Conservation (phyloP, 2,329 filamentous ascomycete genomes). For the Apiospora koreana region DNA sequence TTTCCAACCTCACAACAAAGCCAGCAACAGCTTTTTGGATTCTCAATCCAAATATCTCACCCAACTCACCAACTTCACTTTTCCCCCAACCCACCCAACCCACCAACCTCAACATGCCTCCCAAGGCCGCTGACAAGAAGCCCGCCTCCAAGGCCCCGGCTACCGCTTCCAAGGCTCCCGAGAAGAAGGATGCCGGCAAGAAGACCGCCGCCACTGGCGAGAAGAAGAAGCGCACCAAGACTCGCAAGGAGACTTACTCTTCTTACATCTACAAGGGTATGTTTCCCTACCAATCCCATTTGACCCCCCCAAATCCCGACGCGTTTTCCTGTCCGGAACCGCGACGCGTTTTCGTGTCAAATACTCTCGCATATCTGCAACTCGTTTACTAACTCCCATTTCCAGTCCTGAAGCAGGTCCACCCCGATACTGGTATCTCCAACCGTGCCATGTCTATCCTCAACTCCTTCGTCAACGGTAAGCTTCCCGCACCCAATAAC, state of each 20-base stretch:
- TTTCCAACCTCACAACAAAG: slow-evolving; percentile 19
- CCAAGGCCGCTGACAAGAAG: slow-evolving; percentile 98
- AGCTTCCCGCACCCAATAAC: slow-evolving; percentile 30
- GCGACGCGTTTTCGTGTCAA: slow-evolving; percentile 15
- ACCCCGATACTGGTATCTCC: slow-evolving; percentile 99
- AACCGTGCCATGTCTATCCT: slow-evolving; percentile 99
- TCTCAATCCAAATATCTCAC: slow-evolving; percentile 19
- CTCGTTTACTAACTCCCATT: neutral
- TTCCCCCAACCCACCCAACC: slow-evolving; percentile 17
- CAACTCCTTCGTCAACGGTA: slow-evolving; percentile 99
- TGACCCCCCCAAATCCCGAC: neutral
- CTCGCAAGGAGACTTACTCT: slow-evolving; percentile 99
- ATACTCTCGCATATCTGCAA: too few relatives aligned
- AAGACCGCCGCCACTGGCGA: slow-evolving; percentile 96
- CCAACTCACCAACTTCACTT: slow-evolving; percentile 24
- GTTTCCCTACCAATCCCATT: slow-evolving; percentile 30
- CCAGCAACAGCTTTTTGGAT: slow-evolving; percentile 21
- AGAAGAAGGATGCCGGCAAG: slow-evolving; percentile 99
- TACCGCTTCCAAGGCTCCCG: slow-evolving; percentile 67
- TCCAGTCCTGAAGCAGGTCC: slow-evolving; percentile 98
- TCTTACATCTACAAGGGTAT: slow-evolving; percentile 99
- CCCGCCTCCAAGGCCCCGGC: slow-evolving; percentile 95
- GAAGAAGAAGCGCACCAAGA: slow-evolving; percentile 99
- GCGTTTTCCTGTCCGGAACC: slow-evolving; percentile 9
- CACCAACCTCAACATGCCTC: slow-evolving; percentile 74